Conservation (phyloP, 805 yeast genomes). For the Wickerhamiella sergipiensis region DNA sequence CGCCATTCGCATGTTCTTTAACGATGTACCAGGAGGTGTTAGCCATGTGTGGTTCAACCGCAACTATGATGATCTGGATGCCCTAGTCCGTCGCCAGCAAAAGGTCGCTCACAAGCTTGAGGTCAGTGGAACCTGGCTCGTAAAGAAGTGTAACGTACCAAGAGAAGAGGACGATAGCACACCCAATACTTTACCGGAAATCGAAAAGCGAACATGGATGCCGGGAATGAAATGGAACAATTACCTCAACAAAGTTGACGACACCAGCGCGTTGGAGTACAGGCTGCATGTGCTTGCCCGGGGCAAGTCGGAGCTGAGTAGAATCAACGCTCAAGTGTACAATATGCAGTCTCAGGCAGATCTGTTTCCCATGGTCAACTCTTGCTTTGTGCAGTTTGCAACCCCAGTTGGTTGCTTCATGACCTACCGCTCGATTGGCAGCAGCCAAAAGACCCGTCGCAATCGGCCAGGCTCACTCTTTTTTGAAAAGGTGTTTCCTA, state of each 20-base stretch:
- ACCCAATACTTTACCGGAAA: background rate
- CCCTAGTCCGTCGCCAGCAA: slow-evolving; percentile 22
- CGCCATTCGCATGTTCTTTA: slow-evolving; percentile 40
- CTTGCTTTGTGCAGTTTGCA: slow-evolving; percentile 48
- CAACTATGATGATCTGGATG: slow-evolving; percentile 28
- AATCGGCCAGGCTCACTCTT: slow-evolving; percentile 4
- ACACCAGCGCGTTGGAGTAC: slow-evolving; percentile 2
- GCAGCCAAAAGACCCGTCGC: background rate
- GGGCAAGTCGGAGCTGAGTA: slow-evolving; percentile 48
- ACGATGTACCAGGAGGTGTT: slow-evolving; percentile 40
- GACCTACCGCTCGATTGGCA: slow-evolving; percentile 32
- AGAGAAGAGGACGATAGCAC: slow-evolving; percentile 2
- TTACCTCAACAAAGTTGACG: slow-evolving; percentile 46
- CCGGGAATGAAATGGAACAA: slow-evolving; percentile 18
- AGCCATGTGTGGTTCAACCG: slow-evolving; percentile 47
- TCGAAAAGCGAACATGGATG: background rate
- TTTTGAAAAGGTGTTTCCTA: slow-evolving; percentile 39
- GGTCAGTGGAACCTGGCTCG: slow-evolving; percentile 27
- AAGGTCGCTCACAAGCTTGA: slow-evolving; percentile 29
- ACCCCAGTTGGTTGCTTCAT: slow-evolving; percentile 44
- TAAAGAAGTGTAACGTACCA: slow-evolving; percentile 14
- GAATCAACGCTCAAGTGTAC: slow-evolving; percentile 46
- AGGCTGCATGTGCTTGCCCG: slow-evolving; percentile 33
- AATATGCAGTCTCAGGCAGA: slow-evolving; percentile 37
- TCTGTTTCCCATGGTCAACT: slow-evolving; percentile 20